phyloP scores from a whole-genome alignment of 78 protist genomes.

The Dictyostelium purpureum region DNA sequence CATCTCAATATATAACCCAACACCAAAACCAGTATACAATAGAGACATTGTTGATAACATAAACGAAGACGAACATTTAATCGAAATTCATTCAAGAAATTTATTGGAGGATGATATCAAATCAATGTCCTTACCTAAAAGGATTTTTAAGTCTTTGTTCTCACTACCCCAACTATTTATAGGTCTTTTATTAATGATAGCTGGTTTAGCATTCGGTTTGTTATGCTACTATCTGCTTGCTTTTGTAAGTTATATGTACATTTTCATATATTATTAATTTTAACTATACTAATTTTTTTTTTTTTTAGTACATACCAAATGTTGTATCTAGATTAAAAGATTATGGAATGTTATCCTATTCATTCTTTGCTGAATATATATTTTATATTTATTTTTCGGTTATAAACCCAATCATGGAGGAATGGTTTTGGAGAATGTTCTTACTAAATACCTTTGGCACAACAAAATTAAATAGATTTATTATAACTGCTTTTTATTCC shows the following conservation, averaged over 20 bases:
- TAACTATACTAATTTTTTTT: not conserved
- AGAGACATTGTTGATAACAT: not conserved
- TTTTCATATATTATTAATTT: not conserved
- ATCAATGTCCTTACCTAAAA: not conserved
- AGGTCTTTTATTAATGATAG: not conserved
- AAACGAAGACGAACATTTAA: not conserved
- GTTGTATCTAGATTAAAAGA: not conserved
- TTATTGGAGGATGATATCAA: not conserved
- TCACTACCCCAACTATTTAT: conserved; percentile 1
- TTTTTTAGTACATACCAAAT: conserved; percentile 24
- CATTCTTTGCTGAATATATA: not conserved
- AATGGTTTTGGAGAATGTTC: conserved; percentile 51
- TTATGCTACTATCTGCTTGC: conserved; percentile 29
- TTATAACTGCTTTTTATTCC: conserved; percentile 14
- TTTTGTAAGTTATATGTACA: conserved; percentile 14
- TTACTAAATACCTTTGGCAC: conserved; percentile 34
- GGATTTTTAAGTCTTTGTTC: not conserved
- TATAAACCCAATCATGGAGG: conserved; percentile 45
- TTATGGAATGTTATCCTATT: conserved; percentile 22
- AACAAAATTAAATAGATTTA: not conserved
- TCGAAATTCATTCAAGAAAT: not conserved
- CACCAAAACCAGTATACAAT: not conserved
- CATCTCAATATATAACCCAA: too few relatives aligned
- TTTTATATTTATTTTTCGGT: conserved; percentile 30
- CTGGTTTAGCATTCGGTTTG: conserved; percentile 29